Percentiles rank a stretch among this genome's conserved stretches.
Conservation (phyloP, 179 eudicot species). For the Beta lomatogona region DNA sequence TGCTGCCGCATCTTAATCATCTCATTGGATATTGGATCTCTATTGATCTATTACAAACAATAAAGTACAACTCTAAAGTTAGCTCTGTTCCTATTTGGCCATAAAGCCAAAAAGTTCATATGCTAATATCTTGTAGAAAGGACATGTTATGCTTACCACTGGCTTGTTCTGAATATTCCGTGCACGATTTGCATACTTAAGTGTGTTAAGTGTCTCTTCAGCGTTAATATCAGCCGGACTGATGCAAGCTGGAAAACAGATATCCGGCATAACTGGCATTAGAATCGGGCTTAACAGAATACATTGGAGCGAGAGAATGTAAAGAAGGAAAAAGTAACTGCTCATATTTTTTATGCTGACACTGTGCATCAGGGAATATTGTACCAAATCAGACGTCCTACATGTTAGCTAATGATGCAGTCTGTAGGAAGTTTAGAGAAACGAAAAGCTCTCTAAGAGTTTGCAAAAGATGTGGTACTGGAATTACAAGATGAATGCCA, state of each 20-base stretch:
- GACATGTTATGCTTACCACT: conserved; percentile 58
- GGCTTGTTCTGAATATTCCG: conserved; percentile 98
- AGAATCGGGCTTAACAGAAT: neutral
- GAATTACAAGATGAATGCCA: neutral
- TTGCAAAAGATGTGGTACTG: neutral
- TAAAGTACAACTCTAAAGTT: conserved; percentile 10
- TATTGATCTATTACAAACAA: conserved; percentile 59
- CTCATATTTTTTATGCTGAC: neutral
- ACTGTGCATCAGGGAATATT: neutral
- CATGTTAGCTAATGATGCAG: neutral
- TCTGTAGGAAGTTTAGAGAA: neutral
- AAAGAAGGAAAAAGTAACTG: neutral
- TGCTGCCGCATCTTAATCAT: conserved; percentile 98
- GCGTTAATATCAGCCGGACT: conserved; percentile 99
- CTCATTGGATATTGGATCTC: conserved; percentile 94
- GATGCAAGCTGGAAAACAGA: conserved; percentile 77
- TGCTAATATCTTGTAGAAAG: neutral
- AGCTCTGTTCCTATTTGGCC: conserved; percentile 7
- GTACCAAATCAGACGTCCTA: neutral
- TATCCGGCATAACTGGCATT: conserved; percentile 24
- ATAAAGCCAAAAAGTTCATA: neutral
- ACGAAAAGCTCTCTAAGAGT: neutral
- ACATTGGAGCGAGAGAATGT: conserved; percentile 6
- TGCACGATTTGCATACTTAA: conserved; percentile 98
- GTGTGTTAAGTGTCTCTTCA: conserved; percentile 97